Base-by-base conservation (phyloP, 805 yeast species). In the Debaryomyces prosopidis region DNA sequence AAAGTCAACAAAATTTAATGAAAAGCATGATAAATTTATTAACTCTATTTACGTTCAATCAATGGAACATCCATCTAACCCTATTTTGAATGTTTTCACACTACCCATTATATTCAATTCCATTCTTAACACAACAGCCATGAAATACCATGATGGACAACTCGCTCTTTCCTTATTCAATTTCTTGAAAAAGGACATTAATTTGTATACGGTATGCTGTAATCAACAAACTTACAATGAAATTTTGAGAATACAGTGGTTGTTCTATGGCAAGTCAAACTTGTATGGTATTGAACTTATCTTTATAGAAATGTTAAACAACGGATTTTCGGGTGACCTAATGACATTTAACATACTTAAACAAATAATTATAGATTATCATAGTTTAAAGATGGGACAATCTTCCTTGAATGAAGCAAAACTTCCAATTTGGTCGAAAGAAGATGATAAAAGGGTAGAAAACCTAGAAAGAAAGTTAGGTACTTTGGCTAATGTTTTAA, bases 211-310 rank as follows among this genome's bases (percentile, higher is more conserved):
- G 8, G 53, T 65, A 2, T 53, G 60, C 9, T 69, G 75, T 53
- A 68, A 69, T 52, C 76, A 72, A 52, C 65, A 59, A 15, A 71
- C 76, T 2, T 71, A 67, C 49, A 72, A 72, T 48, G 70, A 71
- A 48, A 54, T 72, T 4, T 49, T 72, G 36, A 59, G 65, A 42
- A 53, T 62, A 15, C 55, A 58, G 40, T 71, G 76, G 76, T 56
- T 71, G 1, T 71, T 53, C 51, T 55, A 54, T 40, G 77, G 77
- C 15, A 69, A 68, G 49, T 52, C 66, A 9, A 62, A 60, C 39
- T 48, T 71, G 19, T 63, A 63, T 45, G 66, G 61, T 16, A 56
- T 72, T 18, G 76, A 70, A 53, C 62, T 58, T 47, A 51, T 60
- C 1, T 53, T 53, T 23, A 57, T 60, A 42, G 77, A 72, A 50